These are phyloP conservation scores for Pistacia integerrima DNA, from an alignment of 345 rosid genomes.

Conservation along the genomic window DNA sequence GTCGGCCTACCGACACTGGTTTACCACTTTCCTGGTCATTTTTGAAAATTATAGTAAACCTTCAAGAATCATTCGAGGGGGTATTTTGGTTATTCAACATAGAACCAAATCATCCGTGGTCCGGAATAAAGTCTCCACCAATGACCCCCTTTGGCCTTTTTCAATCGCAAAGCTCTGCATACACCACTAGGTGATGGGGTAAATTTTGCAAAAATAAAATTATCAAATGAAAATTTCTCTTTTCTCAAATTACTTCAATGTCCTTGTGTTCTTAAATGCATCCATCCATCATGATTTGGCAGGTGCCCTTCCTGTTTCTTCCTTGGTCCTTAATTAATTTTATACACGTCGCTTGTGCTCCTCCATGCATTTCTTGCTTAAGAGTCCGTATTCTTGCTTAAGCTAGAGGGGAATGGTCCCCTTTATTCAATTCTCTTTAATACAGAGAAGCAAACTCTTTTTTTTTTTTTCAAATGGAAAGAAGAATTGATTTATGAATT, in stretches of 20 bases:
- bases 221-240: too few species aligned
- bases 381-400: background rate
- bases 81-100: constrained; percentile 7
- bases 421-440: background rate
- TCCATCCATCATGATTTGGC: constrained; percentile 10
- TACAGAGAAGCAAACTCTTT: constrained; percentile 3
- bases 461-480: too few species aligned
- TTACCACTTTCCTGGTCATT: background rate
- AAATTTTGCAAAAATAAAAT: constrained; percentile 6
- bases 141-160: background rate
- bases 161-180: background rate
- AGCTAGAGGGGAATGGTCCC: constrained; percentile 1
- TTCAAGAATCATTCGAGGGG: background rate
- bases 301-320: background rate
- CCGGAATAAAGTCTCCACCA: constrained; percentile 17
- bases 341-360: background rate
- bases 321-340: background rate
- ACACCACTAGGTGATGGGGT: constrained; percentile 4
- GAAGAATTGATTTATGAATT: too few species aligned
- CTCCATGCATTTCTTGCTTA: background rate
- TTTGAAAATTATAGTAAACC: background rate
- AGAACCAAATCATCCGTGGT: constrained; percentile 23
- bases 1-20: constrained; percentile 38
- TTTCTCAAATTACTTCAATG: background rate
- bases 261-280: background rate